Base-by-base conservation (phyloP, 1,284 basidiomycete species). In the Malassezia furfur region DNA sequence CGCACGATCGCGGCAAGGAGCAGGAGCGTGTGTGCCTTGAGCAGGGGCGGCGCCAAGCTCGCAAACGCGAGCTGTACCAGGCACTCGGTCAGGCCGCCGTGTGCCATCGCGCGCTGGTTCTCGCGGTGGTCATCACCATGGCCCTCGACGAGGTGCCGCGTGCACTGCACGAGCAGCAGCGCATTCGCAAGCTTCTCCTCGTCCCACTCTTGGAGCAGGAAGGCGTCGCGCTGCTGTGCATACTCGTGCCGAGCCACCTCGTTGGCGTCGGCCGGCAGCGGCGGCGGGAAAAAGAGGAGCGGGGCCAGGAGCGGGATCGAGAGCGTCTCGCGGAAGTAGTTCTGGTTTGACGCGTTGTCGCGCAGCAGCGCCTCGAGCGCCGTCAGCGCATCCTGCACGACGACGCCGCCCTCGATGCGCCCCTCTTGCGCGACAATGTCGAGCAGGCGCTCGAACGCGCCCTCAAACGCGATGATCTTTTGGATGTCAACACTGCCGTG, bases 161-260 rank as follows among this genome's bases (percentile, higher is more conserved):
- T 82, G 50, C 96, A 83, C 22, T 84, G 84, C 4, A 96, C 77
- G 11, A 89, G 82, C 17, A 91, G 77, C 1, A 81, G 80, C 2
- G 85, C 84, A 68, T 91, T 93, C 46, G 82, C 79, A 17, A 83
- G 76, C 75, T 96, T 96, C 72, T 91, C 89, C 49, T 84, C 81
- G 61, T 91, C 88, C 94, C 94, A 98, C 71, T 91, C 90, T 74
- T 98, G 94, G 35, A 96, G 79, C 1, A 91, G 86, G 76, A 96
- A 98, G 57, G 88, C 85, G 75, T 96, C 88, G 3, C 91, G 88
- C 41, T 71, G 67, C 32, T 63, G 40, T 0, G 59, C 60, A 39
- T 67, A 60, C 36, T 72, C 66, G 19, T 63, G 60, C 38, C 64
- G 56, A 2, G 86, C 83, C 43, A 55, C 52, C 10, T 64, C 43